phyloP scores from a whole-genome alignment of 208 protist species.

The Leishmania tropica region DNA sequence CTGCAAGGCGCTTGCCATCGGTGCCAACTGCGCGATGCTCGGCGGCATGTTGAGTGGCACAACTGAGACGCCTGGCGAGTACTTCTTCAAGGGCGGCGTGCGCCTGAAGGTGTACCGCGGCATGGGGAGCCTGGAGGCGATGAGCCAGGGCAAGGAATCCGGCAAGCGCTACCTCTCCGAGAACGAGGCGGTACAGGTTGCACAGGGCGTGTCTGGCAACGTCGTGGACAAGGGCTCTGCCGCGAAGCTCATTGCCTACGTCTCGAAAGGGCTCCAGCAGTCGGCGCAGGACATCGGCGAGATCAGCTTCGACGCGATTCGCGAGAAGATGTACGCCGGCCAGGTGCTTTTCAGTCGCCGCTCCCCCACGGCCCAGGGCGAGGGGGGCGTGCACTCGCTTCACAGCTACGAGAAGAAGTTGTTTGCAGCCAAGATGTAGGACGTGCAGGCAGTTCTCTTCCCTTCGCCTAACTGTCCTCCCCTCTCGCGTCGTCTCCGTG shows the following conservation, averaged over 20 bases:
- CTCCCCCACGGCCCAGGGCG: conserved; percentile 89
- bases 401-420: conserved; percentile 93
- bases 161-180: conserved; percentile 92
- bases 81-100: conserved; percentile 92
- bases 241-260: conserved; percentile 85
- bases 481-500: neutral
- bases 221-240: conserved; percentile 94
- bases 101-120: conserved; percentile 96
- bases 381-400: conserved; percentile 93
- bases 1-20: conserved; percentile 95
- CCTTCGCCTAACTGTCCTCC: neutral
- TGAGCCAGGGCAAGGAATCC: conserved; percentile 90
- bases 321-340: conserved; percentile 88
- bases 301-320: conserved; percentile 74
- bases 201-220: conserved; percentile 92
- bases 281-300: conserved; percentile 94
- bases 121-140: conserved; percentile 96
- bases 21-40: conserved; percentile 90
- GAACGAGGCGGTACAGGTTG: conserved; percentile 90
- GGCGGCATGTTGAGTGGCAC: conserved; percentile 94
- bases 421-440: conserved; percentile 81
- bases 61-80: conserved; percentile 92
- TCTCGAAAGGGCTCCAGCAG: conserved; percentile 93
- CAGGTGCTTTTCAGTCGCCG: conserved; percentile 93
- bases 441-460: neutral